Percentiles rank a stretch among this genome's conserved stretches.
These are phyloP conservation scores for Phaeosphaeria sp. DNA, from an alignment of 2,329 filamentous ascomycete genomes.

Conservation along the genomic window DNA sequence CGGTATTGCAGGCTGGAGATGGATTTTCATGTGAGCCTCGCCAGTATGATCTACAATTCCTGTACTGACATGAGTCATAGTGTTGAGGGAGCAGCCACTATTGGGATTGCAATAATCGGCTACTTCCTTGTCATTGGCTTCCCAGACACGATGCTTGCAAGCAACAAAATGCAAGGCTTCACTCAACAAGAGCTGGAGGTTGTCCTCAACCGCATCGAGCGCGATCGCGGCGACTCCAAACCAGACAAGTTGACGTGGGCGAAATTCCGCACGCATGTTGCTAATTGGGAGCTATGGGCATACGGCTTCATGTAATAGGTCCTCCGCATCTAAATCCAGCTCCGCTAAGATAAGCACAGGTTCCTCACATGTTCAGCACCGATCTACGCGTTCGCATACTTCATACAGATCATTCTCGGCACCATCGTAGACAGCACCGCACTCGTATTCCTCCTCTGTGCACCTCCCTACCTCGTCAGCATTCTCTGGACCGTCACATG, in stretches of 20 bases:
- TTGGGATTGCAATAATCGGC: constrained; percentile 35
- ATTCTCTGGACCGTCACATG: constrained; percentile 41
- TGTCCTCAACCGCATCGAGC: constrained; percentile 32
- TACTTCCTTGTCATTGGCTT: constrained; percentile 52
- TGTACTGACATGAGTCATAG: neutral
- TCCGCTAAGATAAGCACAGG: neutral
- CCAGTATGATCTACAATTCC: neutral
- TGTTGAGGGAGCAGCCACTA: constrained; percentile 38
- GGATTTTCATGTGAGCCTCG: constrained; percentile 27
- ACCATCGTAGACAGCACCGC: constrained; percentile 34
- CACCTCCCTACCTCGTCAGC: constrained; percentile 45
- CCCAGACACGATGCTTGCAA: constrained; percentile 33
- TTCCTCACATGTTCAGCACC: constrained; percentile 25
- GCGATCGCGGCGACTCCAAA: constrained; percentile 25
- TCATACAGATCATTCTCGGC: constrained; percentile 30
- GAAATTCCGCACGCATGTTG: constrained; percentile 19
- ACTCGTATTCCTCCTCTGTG: constrained; percentile 43
- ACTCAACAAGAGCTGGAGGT: constrained; percentile 33
- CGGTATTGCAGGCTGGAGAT: constrained; percentile 41
- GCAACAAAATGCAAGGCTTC: constrained; percentile 25
- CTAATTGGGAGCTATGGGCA: constrained; percentile 28
- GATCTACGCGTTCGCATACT: constrained; percentile 32
- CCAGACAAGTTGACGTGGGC: constrained; percentile 25
- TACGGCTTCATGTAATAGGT: constrained; percentile 25
- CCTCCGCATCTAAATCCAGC: no score